phyloP scores from a whole-genome alignment of 257 asterid genomes.

The Misopates orontium region DNA sequence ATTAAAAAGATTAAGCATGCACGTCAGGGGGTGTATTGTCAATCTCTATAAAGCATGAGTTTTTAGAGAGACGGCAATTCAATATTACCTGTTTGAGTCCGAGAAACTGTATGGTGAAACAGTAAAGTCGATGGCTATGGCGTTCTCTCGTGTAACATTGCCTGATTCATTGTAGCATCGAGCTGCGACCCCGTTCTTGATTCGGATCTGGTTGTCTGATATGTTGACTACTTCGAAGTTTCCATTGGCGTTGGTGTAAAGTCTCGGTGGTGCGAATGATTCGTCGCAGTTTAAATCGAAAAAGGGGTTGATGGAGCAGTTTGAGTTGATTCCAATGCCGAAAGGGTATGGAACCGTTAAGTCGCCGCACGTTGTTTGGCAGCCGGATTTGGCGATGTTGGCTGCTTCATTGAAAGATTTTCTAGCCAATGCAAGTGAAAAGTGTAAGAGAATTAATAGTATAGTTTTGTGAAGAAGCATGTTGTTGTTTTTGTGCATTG shows the following conservation, averaged over 20 bases:
- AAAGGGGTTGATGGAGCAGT: conserved; percentile 28
- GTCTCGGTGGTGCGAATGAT: conserved; percentile 6
- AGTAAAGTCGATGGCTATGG: conserved; percentile 8
- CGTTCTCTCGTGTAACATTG: neutral
- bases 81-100: conserved; percentile 21
- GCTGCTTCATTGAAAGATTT: conserved; percentile 21
- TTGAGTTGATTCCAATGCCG: conserved; percentile 34
- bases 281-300: conserved; percentile 33
- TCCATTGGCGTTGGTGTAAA: conserved; percentile 1
- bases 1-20: too few relatives aligned
- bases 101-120: conserved; percentile 31
- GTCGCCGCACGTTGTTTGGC: conserved; percentile 41
- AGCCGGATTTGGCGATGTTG: conserved; percentile 20
- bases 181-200: conserved; percentile 22
- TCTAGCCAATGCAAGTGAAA: neutral
- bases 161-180: conserved; percentile 17
- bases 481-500: neutral
- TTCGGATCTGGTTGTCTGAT: conserved; percentile 2
- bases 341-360: conserved; percentile 35
- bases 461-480: neutral
- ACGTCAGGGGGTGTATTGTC: too few relatives aligned
- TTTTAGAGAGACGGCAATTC: neutral
- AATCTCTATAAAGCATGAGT: neutral
- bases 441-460: neutral
- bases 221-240: conserved; percentile 19